Conservation (phyloP, 139 green algal genomes). For the Desmodesmus armatus region DNA sequence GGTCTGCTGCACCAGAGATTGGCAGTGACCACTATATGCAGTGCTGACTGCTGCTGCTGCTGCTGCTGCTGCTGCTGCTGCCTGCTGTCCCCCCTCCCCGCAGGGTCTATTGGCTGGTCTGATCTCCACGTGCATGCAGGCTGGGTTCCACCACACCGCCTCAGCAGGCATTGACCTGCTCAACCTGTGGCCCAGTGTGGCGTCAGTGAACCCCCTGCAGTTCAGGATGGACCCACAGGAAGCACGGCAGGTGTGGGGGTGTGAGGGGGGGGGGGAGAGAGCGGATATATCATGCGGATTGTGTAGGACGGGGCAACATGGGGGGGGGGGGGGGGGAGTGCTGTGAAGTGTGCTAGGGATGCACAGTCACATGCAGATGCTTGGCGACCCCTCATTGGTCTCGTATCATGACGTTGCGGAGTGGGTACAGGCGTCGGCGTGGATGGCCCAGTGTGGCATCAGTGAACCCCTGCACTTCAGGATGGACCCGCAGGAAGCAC, state of each 20-base stretch:
- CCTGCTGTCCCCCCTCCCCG: not conserved
- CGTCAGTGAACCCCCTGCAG: constrained; percentile 43
- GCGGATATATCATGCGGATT: not conserved
- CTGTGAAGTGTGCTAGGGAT: too few species aligned
- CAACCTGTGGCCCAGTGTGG: constrained; percentile 38
- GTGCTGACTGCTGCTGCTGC: not conserved
- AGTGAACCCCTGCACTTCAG: too few species aligned
- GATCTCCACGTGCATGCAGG: constrained; percentile 29
- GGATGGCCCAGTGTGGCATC: too few species aligned
- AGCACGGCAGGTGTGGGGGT: not conserved
- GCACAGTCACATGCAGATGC: too few species aligned
- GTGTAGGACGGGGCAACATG: not conserved
- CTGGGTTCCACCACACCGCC: constrained; percentile 32
- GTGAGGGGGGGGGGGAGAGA: not conserved
- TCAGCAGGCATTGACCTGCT: constrained; percentile 26
- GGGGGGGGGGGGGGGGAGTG: not conserved
- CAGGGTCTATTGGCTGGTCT: constrained; percentile 25
- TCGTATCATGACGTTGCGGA: too few species aligned
- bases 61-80: not conserved
- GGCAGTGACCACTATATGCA: not conserved
- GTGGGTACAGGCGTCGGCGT: too few species aligned
- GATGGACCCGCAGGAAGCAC: too few species aligned
- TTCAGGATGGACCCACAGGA: constrained; percentile 16
- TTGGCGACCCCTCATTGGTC: too few species aligned
- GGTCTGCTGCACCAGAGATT: too few species aligned